Evolutionary conservation across 2,329 filamentous ascomycete genomes (phyloP), one percentile per base, ranked within the genome.

Genomic region (Fusarium nisikadoi): DNA sequence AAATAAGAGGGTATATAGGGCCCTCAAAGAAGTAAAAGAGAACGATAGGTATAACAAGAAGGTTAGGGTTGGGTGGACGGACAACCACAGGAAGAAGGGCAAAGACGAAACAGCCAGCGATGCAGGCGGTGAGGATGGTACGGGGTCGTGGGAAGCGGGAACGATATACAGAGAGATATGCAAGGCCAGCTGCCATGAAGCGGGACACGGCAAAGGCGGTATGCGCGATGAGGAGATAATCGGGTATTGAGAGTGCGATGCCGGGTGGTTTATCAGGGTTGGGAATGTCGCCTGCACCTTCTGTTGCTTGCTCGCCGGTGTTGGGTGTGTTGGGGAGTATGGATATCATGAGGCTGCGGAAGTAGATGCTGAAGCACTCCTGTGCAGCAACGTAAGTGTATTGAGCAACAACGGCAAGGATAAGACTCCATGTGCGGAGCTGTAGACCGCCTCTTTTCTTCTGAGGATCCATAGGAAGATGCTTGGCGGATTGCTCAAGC

Each of bases 1-100:
- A 94, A 66, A 96, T 91, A 4, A 95, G 90, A 0, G 94, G 94
- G 85, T 93, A 97, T 74, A 94, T 89, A 56, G 94, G 93, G 0
- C 91, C 93, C 80, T 95, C 93, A 77, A 93, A 94, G 80, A 97
- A 94, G 72, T 94, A 91, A 71, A 93, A 92, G 33, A 95, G 75
- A 42, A 91, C 85, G 5, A 93, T 83, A 71, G 93, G 91, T n/a
- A 89, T 84, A 29, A 84, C 82, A 29, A 90, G 79, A 1, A 87
- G 72, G 70, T 89, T 85, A 0, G 86, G 82, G 62, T 88, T 82
- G 3, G 72, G 59, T 7, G 83, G 83, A 6, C 79, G 80, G 14
- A 90, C 69, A 4, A 85, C 80, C 36, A 87, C 84, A 8, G 85
- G 81, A 9, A 89, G 75, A 12, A 88, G 77, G 4, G 85, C 82